Evolutionary conservation across 2,329 filamentous ascomycete genomes (phyloP), one percentile per base, ranked within the genome.

Genomic region (Pleurostoma richardsiae): DNA sequence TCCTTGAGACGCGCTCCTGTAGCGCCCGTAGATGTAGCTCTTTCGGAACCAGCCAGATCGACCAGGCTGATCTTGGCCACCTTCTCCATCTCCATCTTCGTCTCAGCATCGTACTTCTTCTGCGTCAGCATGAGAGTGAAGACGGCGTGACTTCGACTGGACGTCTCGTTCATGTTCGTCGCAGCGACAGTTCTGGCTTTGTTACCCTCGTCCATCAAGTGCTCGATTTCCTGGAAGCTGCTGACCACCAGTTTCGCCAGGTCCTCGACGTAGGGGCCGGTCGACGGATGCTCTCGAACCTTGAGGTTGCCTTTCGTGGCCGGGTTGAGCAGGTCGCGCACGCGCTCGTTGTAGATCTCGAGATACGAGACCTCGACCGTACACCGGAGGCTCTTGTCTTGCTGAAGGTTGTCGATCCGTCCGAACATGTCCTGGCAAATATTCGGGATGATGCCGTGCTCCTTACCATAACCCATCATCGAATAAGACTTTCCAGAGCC

Each of bases 81-180:
- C 68, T 96, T 96, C 68, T 99, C 95, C 59, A 92, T 88, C 58
- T 91, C 90, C 91, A 99, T 95, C 54, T 90, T 95, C 1, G 94
- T 96, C 64, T 96, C 90, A 3, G 80, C 73, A 62, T 99, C 94
- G 62, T 87, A 86, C 50, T 88, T 84, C 67, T 96, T 97, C 66
- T 99, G 94, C 0, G 90, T 96, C 41, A 99, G 74, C 60, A 92
- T 97, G 45, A 99, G 75, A 26, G 95, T 99, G 65, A 99, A 99
- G 44, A 99, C 95, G 39, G 94, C 94, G 67, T 99, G 94, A 64
- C 92, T 97, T 74, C 94, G 86, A 79, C 90, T 96, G 50, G 90
- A 96, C 0, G 95, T 99, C 69, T 97, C 94, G 75, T 99, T 99
- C 94, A 99, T 99, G 78, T 97, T 99, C 38, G 94, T 99, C 6